phyloP scores from a whole-genome alignment of 768 basidiomycete genomes.

The Boletus vinaceobasis region DNA sequence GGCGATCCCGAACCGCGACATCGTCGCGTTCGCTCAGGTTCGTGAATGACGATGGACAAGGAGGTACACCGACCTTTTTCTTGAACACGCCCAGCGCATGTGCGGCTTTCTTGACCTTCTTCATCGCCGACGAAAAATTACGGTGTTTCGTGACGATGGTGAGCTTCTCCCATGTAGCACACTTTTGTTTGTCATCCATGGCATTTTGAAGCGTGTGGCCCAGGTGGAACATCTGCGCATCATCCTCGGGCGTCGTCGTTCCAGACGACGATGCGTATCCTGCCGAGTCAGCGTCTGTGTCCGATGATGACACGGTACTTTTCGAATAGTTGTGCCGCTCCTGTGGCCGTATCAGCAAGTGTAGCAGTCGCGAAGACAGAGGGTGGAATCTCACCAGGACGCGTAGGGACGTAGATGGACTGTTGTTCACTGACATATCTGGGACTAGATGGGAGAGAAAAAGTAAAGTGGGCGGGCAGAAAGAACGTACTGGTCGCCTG shows the following conservation, averaged over 20 bases:
- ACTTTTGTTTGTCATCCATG: slow-evolving; percentile 5
- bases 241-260: slow-evolving; percentile 32
- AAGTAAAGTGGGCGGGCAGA: not conserved
- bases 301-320: slow-evolving; percentile 11
- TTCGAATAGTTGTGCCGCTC: not conserved
- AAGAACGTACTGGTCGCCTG: not conserved
- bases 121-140: slow-evolving; percentile 18
- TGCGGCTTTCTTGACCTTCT: slow-evolving; percentile 21
- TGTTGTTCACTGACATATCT: slow-evolving; percentile 9
- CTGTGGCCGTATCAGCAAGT: not conserved
- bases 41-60: not conserved
- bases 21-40: not conserved
- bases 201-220: slow-evolving; percentile 5
- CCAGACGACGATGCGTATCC: slow-evolving; percentile 29
- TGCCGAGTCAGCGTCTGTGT: slow-evolving; percentile 20
- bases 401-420: slow-evolving; percentile 14
- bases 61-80: slow-evolving; percentile 20
- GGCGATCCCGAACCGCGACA: not conserved
- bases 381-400: not conserved
- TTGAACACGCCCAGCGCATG: slow-evolving; percentile 21
- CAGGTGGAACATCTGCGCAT: slow-evolving; percentile 22
- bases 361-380: not conserved
- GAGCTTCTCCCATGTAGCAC: slow-evolving; percentile 1
- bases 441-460: not conserved
- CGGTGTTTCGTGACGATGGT: slow-evolving; percentile 10